Evolutionary conservation across 2,329 filamentous ascomycete species (phyloP), one percentile per base, ranked within the genome.

Genomic region (Aspergillus viridinutans): DNA sequence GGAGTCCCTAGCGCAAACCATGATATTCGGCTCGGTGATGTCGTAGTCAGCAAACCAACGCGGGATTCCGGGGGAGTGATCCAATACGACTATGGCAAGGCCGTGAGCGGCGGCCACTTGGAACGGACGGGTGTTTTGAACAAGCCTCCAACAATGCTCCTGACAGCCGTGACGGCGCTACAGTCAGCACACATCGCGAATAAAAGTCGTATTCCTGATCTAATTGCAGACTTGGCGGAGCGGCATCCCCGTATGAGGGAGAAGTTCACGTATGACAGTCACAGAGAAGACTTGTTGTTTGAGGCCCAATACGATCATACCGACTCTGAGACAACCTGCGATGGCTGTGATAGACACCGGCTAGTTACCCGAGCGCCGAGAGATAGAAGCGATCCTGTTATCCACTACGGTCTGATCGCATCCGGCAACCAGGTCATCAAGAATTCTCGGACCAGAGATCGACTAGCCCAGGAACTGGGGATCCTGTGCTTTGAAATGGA

Each of bases 21-120:
- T 2, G 57, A 63, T 28, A 61, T 68, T 51, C 58, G 57, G 6
- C 52, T 67, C 2, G 63, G 65, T 2, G 64, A 67, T 58, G 55
- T 68, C 3, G 65, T 67, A 1, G 56, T 68, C 8, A 67, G 65
- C 53, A 53, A 42, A 23, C 53, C 58, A 2, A 49, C 23, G 23
- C 23, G n/a, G 21, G 49, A 6, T 17, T 58, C 21, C 4, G 35
- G 54, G 1, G 61, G 59, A 9, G 49, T 56, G 10, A 32, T 40
- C 12, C 35, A 40, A 8, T 56, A 53, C 26, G 50, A 53, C 29
- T 53, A 52, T 49, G 48, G 40, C 4, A 58, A 58, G 25, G 23
- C 29, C 4, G 20, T 54, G 20, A 28, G 8, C 4, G 42, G 32
- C 21, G 29, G 35, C 14, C 12, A 2, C 12, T 40, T 40, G 6